Base-by-base conservation (phyloP, 805 yeast genomes). In the Metschnikowia similis region DNA sequence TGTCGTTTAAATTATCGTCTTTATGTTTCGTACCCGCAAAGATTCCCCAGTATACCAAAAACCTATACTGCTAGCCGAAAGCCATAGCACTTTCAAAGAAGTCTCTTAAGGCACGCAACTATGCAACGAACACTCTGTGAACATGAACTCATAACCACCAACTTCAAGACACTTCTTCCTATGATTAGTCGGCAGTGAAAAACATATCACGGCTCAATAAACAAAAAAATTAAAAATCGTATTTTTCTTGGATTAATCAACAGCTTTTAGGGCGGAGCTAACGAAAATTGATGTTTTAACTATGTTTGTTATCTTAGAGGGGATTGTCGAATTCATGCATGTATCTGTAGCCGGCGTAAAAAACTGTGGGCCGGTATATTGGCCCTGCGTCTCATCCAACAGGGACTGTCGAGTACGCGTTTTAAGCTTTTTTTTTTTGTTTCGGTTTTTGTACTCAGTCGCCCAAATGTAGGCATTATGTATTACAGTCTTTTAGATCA, bases 401-500 rank as follows among this genome's bases (percentile, higher is more conserved):
- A 6, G 35, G 11, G 35, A 30, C 44, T 31, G 35, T 21, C n/a
- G 28, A 16, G 30, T 26, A 37, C 45, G 45, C 37, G 31, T 32
- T 41, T 31, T 41, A 41, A 41, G 30, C 36, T 41, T 41, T 41
- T 37, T 21, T 31, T 41, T 41, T 41, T 41, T 41, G 35, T 27
- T 38, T 26, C 11, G 21, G 34, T 41, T n/a, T 34, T 21, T 32
- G 28, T 21, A 32, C 21, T 11, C 21, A 21, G 30, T 31, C 37
- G 45, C 45, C 45, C 45, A 29, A 31, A 37, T 41, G 45, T 32
- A 21, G 26, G 37, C 45, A 41, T 32, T 41, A 41, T 41, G 45
- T 32, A 31, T 14, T 37, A 41, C 37, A 10, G n/a, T 21, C 45
- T 41, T 41, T 41, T 41, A 41, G 11, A 41, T 13, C 21, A 36